These are phyloP conservation scores for Niveomyces coronatus DNA, from an alignment of 2,329 filamentous ascomycete species.

Conservation along the genomic window DNA sequence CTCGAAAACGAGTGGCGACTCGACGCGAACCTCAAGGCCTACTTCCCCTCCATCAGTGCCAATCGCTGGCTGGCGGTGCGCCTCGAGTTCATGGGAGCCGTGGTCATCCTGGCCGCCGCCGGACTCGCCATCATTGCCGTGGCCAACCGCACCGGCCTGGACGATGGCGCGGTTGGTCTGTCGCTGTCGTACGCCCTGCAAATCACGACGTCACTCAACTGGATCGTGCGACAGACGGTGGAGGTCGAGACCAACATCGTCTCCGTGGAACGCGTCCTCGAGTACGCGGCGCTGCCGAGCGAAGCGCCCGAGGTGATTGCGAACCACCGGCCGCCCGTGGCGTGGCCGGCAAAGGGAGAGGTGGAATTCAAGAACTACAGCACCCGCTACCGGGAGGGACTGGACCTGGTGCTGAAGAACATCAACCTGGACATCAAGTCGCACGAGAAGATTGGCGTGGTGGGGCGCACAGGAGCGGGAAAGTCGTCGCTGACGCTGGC, in stretches of 20 bases:
- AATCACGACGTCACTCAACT: conserved; percentile 95
- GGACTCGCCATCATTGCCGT: conserved; percentile 76
- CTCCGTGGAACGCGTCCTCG: conserved; percentile 91
- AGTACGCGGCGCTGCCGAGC: conserved; percentile 83
- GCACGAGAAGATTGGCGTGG: conserved; percentile 95
- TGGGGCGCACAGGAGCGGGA: conserved; percentile 89
- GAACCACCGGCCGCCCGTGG: conserved; percentile 73
- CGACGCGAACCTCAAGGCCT: conserved; percentile 87
- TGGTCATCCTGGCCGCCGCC: conserved; percentile 85
- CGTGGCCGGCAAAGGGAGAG: conserved; percentile 84
- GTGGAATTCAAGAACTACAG: conserved; percentile 91
- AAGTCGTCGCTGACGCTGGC: conserved; percentile 91
- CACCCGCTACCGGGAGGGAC: conserved; percentile 78
- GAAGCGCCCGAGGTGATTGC: conserved; percentile 93
- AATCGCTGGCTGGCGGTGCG: conserved; percentile 91
- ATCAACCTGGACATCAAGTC: conserved; percentile 88
- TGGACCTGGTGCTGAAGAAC: conserved; percentile 89
- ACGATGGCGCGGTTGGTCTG: conserved; percentile 73
- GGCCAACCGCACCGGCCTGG: conserved; percentile 51
- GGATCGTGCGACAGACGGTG: conserved; percentile 97
- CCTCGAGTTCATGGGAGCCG: conserved; percentile 86
- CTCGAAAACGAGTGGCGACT: conserved; percentile 96
- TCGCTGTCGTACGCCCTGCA: conserved; percentile 96
- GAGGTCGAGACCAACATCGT: conserved; percentile 99
- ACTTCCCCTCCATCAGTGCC: conserved; percentile 91